Evolutionary conservation across 768 basidiomycete species (phyloP).

Genomic region (Calocybe gangraenosa): DNA sequence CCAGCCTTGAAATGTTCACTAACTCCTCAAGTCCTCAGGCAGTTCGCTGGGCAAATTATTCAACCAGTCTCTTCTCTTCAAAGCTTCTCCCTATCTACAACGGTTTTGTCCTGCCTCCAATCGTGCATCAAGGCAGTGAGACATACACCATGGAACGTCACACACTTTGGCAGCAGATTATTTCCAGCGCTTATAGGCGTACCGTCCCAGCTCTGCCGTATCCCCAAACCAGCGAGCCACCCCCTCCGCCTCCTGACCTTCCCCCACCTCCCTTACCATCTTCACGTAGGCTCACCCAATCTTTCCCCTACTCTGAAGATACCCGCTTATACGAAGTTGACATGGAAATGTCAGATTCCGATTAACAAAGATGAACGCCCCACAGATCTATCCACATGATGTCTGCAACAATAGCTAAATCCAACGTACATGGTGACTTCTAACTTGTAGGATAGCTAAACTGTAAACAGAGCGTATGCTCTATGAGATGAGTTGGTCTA

Average conservation of each 20-base stretch:
- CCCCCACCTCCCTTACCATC: slow-evolving; percentile 25
- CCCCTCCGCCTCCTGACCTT: slow-evolving; percentile 17
- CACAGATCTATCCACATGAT: no score
- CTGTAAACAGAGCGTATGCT: no score
- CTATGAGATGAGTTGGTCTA: no score
- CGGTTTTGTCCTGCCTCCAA: slow-evolving; percentile 32
- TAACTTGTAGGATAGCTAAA: no score
- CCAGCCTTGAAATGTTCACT: not conserved
- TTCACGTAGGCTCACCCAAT: not conserved
- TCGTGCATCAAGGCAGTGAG: slow-evolving; percentile 17
- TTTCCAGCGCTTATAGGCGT: slow-evolving; percentile 17
- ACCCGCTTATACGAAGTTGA: slow-evolving; percentile 17
- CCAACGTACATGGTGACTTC: no score
- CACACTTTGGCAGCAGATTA: slow-evolving; percentile 36
- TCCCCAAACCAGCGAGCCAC: slow-evolving; percentile 14
- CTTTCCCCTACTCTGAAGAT: not conserved
- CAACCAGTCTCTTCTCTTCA: slow-evolving; percentile 54
- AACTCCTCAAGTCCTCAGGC: slow-evolving; percentile 1
- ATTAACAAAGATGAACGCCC: slow-evolving; percentile 1
- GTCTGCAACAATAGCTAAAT: no score
- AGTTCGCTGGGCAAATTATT: slow-evolving; percentile 62
- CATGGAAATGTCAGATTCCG: slow-evolving; percentile 31
- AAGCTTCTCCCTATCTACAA: slow-evolving; percentile 50
- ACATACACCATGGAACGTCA: slow-evolving; percentile 35
- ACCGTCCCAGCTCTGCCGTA: slow-evolving; percentile 35